Evolutionary conservation across 192 early-diverging fungal genomes (phyloP).

Genomic region (Rhizoclosmatium sp.): DNA sequence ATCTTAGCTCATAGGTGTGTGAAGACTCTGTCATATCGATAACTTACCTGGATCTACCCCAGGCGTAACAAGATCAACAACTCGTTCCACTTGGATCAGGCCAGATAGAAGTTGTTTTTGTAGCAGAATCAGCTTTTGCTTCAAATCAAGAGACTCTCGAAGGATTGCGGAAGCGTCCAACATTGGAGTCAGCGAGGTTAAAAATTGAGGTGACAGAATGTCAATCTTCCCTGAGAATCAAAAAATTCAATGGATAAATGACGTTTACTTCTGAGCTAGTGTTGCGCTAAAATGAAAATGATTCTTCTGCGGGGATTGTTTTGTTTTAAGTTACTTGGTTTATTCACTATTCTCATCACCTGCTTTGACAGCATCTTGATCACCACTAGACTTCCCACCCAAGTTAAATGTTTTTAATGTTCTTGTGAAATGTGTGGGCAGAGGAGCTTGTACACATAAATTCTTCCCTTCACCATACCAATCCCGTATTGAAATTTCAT

Average conservation of each 20-base stretch:
- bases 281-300: constrained; percentile 4
- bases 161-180: constrained; percentile 3
- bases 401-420: constrained; percentile 32
- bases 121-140: not conserved
- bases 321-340: no score
- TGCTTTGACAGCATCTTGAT: no score
- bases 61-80: not conserved
- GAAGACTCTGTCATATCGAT: not conserved
- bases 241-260: no score
- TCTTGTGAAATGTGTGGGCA: constrained; percentile 27
- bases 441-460: constrained; percentile 13
- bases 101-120: not conserved
- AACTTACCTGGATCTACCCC: not conserved
- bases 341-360: no score
- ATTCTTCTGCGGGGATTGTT: no score
- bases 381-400: not conserved
- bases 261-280: constrained; percentile 1
- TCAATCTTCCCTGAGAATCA: no score
- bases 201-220: no score
- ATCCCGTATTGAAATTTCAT: constrained; percentile 34
- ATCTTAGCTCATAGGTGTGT: no score
- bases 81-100: not conserved
- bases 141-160: constrained; percentile 1
- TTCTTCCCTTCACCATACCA: constrained; percentile 35
- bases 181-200: not conserved